These are phyloP conservation scores for Moesziomyces globuligerus DNA, from an alignment of 1,284 basidiomycete genomes.

Conservation along the genomic window DNA sequence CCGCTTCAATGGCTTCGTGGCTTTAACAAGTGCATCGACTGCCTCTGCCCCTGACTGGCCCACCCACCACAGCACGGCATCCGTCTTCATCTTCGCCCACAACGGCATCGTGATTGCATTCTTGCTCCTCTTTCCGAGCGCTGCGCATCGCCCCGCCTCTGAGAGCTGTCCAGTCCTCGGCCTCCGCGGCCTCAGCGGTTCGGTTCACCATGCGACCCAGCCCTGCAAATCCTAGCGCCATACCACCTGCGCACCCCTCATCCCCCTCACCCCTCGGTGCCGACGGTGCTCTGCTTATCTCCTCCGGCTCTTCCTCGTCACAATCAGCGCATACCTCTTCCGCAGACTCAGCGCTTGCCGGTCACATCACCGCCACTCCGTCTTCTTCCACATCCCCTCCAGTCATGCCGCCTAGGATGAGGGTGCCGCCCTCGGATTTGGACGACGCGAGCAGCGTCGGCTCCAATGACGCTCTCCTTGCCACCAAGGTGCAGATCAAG, in stretches of 20 bases:
- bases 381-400: slow-evolving; percentile 20
- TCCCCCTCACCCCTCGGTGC: background rate
- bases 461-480: slow-evolving; percentile 26
- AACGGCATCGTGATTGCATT: no score
- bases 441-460: slow-evolving; percentile 45
- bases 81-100: no score
- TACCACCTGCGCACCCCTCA: background rate
- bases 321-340: slow-evolving; percentile 28
- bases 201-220: background rate
- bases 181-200: background rate
- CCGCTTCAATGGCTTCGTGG: no score
- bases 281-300: slow-evolving; percentile 12
- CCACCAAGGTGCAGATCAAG: slow-evolving; percentile 41
- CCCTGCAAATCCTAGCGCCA: background rate
- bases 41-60: no score
- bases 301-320: slow-evolving; percentile 29
- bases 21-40: no score
- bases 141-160: no score
- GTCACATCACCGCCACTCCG: slow-evolving; percentile 9
- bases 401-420: slow-evolving; percentile 22
- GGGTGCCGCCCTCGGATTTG: slow-evolving; percentile 22
- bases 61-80: no score
- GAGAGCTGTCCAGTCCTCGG: background rate
- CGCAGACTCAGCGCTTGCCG: slow-evolving; percentile 9
- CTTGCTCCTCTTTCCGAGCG: background rate